Evolutionary conservation across 2,329 filamentous ascomycete species (phyloP).

Genomic region (Laburnicola sp.): DNA sequence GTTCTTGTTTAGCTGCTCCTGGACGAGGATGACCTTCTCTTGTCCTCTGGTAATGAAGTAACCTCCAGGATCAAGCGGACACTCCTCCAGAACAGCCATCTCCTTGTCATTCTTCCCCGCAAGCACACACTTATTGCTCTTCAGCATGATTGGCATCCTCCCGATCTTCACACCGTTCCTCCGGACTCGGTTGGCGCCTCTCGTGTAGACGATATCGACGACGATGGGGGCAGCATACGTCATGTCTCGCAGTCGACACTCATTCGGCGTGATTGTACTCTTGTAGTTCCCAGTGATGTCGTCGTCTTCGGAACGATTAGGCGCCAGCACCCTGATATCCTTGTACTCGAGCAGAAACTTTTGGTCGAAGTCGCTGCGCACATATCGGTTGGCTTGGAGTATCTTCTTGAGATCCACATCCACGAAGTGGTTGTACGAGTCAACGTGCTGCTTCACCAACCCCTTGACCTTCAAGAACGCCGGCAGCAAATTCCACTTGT

Average conservation of each 20-base stretch:
- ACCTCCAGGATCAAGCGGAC: slow-evolving; percentile 90
- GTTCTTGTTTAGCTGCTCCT: slow-evolving; percentile 99
- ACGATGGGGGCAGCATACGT: slow-evolving; percentile 96
- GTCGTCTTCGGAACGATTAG: slow-evolving; percentile 76
- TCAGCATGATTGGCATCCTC: slow-evolving; percentile 93
- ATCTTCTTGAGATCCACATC: slow-evolving; percentile 97
- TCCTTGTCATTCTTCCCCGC: slow-evolving; percentile 79
- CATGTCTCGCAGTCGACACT: slow-evolving; percentile 93
- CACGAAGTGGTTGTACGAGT: slow-evolving; percentile 98
- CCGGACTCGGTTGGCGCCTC: slow-evolving; percentile 75
- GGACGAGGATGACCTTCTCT: slow-evolving; percentile 97
- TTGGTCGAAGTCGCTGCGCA: slow-evolving; percentile 89
- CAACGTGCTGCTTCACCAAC: slow-evolving; percentile 94
- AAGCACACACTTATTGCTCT: slow-evolving; percentile 90
- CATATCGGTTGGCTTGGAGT: slow-evolving; percentile 83
- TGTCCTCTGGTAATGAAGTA: slow-evolving; percentile 98
- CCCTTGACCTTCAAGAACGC: slow-evolving; percentile 99
- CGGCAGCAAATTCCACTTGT: slow-evolving; percentile 96
- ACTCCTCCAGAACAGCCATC: slow-evolving; percentile 93
- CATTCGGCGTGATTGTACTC: slow-evolving; percentile 79
- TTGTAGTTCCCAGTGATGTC: slow-evolving; percentile 56
- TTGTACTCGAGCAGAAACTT: slow-evolving; percentile 90
- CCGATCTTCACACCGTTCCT: slow-evolving; percentile 78
- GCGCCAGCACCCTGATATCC: slow-evolving; percentile 83
- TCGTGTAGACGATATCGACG: slow-evolving; percentile 87